These are phyloP conservation scores for Amylocystis lapponica DNA, from an alignment of 768 basidiomycete species.

Conservation along the genomic window DNA sequence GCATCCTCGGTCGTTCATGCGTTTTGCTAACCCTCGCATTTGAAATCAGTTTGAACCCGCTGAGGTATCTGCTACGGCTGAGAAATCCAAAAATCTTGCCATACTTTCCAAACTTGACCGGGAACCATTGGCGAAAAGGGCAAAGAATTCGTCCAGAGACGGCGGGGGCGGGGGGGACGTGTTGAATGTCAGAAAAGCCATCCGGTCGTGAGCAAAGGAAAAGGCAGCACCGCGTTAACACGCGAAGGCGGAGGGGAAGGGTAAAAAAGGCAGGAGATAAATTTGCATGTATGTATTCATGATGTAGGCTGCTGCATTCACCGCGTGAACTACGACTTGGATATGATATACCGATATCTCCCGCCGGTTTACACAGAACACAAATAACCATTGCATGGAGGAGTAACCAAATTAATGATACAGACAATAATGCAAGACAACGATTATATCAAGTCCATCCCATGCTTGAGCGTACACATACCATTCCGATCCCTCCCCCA, in stretches of 20 bases:
- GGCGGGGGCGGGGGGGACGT: slow-evolving; percentile 40
- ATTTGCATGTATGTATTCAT: slow-evolving; percentile 14
- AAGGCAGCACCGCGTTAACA: slow-evolving; percentile 55
- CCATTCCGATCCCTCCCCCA: not conserved
- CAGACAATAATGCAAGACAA: no score
- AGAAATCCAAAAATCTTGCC: slow-evolving; percentile 68
- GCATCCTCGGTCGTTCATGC: not conserved
- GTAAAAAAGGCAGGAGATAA: slow-evolving; percentile 12
- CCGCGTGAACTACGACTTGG: not conserved
- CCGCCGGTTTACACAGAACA: no score
- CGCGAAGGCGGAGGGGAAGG: slow-evolving; percentile 27
- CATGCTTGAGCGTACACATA: no score
- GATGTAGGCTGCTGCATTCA: not conserved
- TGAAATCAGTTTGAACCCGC: slow-evolving; percentile 72
- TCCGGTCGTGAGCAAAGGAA: slow-evolving; percentile 70
- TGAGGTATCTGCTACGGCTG: slow-evolving; percentile 56
- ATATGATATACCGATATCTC: slow-evolving; percentile 1
- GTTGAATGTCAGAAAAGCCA: slow-evolving; percentile 86
- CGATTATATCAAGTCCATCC: no score
- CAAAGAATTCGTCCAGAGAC: slow-evolving; percentile 41
- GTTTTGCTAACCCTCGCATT: not conserved
- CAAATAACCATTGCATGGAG: no score
- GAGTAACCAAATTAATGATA: no score
- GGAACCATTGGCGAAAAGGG: slow-evolving; percentile 54
- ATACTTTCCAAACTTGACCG: slow-evolving; percentile 77